phyloP scores from a whole-genome alignment of 192 early-diverging fungal species.

The Spizellomyces sp. region DNA sequence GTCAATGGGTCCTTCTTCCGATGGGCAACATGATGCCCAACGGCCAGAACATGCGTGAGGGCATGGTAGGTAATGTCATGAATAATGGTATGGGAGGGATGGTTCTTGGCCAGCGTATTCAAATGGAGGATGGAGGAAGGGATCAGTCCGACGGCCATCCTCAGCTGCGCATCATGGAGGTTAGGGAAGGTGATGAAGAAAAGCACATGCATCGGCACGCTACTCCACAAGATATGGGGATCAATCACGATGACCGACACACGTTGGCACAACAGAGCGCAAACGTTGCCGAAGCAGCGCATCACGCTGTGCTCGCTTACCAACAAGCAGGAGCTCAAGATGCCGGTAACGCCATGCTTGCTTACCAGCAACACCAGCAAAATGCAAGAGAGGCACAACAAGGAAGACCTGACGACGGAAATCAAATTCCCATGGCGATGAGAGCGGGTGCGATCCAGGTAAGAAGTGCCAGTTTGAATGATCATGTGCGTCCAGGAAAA shows the following conservation, averaged over 20 bases:
- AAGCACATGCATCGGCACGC: neutral
- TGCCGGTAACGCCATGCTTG: neutral
- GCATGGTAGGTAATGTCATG: neutral
- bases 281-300: neutral
- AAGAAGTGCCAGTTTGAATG: too few species aligned
- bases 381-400: neutral
- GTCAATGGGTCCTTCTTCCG: conserved; percentile 3
- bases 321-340: conserved; percentile 1
- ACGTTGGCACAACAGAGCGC: neutral
- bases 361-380: neutral
- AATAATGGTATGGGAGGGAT: neutral
- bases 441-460: too few species aligned
- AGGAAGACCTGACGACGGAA: too few species aligned
- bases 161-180: conserved; percentile 5
- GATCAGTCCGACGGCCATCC: neutral
- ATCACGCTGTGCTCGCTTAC: conserved; percentile 2
- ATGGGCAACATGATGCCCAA: neutral
- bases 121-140: neutral
- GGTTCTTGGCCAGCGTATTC: conserved; percentile 6
- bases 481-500: too few species aligned
- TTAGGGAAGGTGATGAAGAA: conserved; percentile 1
- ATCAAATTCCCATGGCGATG: too few species aligned
- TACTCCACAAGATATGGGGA: neutral
- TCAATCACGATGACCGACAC: neutral
- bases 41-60: neutral